Base-by-base conservation (phyloP, 1,284 basidiomycete genomes). In the Trametes polyzona region DNA sequence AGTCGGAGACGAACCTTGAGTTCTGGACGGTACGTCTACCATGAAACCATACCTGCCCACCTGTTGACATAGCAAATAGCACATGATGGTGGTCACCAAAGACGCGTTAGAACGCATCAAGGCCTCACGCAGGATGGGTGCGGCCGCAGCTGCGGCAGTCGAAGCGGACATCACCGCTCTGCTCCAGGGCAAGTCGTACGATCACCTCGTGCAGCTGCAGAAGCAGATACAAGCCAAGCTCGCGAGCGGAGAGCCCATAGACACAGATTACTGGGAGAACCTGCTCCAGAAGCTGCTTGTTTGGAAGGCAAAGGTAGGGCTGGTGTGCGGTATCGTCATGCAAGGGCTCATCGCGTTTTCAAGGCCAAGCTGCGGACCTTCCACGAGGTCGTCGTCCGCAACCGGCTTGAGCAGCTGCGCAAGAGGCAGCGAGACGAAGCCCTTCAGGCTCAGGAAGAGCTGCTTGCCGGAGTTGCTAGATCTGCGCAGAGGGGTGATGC, bases 241-340 rank as follows among this genome's bases (percentile, higher is more conserved):
- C 1, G 80, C 83, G 0, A 94, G 93, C 58, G 93, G 94, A 29
- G 95, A 98, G 73, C 95, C 96, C 1, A 84, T 99, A 36, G 97
- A 99, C 73, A 91, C 89, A 12, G 97, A 99, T 72, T 99, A 99
- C 71, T 99, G 97, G 97, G 96, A 98, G 73, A 81, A 87, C 35
- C 77, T 99, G 6, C 74, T 99, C 57, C 92, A 93, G 72, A 95
- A 93, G 70, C 77, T 99, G 37, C 79, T 97, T n/a, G 96, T 99
- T 1, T 97, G 94, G 90, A 98, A 98, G 74, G 92, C 97, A n/a
- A 97, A 97, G 78, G 93, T 93, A 65, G 37, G 74, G 64, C 5
- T 46, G 42, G 19, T 10, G 29, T 4, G 48, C 32, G 21, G 41
- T 12, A n/a, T 29, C 53, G 12, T 39, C 12, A 8, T 32, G 11